Evolutionary conservation across 176 grass and related monocot genomes (phyloP).

Genomic region (Hyparrhenia diplandra): DNA sequence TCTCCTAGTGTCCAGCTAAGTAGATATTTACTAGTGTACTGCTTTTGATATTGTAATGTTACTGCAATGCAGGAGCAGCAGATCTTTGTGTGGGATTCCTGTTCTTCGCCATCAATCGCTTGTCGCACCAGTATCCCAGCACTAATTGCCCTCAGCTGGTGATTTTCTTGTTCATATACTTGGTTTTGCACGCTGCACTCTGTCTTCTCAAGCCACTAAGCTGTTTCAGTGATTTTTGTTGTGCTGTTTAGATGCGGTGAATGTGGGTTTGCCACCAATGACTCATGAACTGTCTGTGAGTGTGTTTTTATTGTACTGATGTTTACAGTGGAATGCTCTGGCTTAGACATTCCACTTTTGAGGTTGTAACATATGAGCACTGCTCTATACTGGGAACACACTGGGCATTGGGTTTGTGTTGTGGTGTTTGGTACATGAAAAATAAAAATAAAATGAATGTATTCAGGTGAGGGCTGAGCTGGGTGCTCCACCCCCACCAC

Average conservation of each 20-base stretch:
- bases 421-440: not conserved
- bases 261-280: not conserved
- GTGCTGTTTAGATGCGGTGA: not conserved
- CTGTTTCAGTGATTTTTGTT: slow-evolving; percentile 7
- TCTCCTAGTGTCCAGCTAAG: slow-evolving; percentile 4
- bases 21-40: slow-evolving; percentile 16
- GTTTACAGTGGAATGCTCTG: not conserved
- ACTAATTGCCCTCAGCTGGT: not conserved
- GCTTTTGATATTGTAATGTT: slow-evolving; percentile 20
- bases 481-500: no score
- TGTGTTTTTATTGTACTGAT: not conserved
- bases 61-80: slow-evolving; percentile 16
- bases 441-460: not conserved
- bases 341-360: not conserved
- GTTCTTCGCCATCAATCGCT: not conserved
- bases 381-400: not conserved
- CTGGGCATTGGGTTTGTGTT: not conserved
- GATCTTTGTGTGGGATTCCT: not conserved
- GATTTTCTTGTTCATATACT: slow-evolving; percentile 6
- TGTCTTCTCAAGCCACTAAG: not conserved
- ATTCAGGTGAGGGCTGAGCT: not conserved
- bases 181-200: not conserved
- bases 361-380: not conserved
- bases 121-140: not conserved
- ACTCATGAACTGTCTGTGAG: not conserved